Base-by-base conservation (phyloP, 2,329 filamentous ascomycete species). In the Pseudogymnoascus sp. region DNA sequence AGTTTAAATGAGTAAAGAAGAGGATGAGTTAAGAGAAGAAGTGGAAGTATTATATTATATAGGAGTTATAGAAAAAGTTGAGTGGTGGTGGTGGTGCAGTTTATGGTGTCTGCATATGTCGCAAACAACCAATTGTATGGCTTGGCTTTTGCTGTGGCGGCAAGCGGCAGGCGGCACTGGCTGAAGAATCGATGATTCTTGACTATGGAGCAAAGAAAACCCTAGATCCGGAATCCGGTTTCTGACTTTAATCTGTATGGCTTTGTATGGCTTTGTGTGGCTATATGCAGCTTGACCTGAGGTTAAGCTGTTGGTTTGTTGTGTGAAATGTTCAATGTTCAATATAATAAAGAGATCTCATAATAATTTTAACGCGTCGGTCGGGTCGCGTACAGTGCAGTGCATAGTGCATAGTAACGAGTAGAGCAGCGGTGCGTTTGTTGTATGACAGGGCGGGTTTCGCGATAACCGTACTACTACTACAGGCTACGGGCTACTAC, bases 401-500 rank as follows among this genome's bases (percentile, higher is more conserved):
- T 22, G 16, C 4, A 12, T 9, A 9, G 28, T 42, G 9, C 8
- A 9, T 4, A 38, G 14, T 39, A 19, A 16, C 19, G 19, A 19
- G 19, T 19, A 19, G 8, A 30, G 41, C 22, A 22, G 41, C 12
- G 12, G 22, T 49, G 42, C 42, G 22, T 49, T 52, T 52, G 45
- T 52, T 30, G 16, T 33, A 55, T 55, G 49, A 30, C 45, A 55
- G 45, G 45, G 45, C 19, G 45, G 25, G 45, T 19, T 55, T 55
- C 25, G 49, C 49, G 49, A 55, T 55, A 55, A 55, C 49, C 49
- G 49, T 55, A 33, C 25, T 52, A 52, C 45, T 62, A 19, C 19
- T 19, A 19, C 19, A 19, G 19, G 19, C 19, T 19, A 19, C n/a
- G 28, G 41, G 16, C n/a, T 52, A 52, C 25, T 33, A 16, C 45